Base-by-base conservation (phyloP, 108 stramenopile genomes). In the Chaetoceros tenuissimus region DNA sequence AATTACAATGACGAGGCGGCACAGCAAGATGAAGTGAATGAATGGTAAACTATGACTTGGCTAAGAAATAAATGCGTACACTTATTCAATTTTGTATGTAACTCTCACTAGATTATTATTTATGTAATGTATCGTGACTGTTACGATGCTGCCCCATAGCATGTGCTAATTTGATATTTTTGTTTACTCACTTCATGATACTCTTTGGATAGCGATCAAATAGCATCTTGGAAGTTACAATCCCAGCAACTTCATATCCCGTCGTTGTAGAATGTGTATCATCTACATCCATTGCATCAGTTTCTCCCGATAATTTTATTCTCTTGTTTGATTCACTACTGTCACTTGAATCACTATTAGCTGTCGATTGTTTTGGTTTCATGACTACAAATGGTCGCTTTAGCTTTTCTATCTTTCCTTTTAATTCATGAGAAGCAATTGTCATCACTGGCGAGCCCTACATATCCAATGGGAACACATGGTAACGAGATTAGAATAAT, bases 131-230 rank as follows among this genome's bases (percentile, higher is more conserved):
- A n/a, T n/a, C n/a, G n/a, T n/a, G n/a, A n/a, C n/a, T n/a, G n/a
- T n/a, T n/a, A n/a, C n/a, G n/a, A n/a, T n/a, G n/a, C n/a, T n/a
- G n/a, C n/a, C n/a, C n/a, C n/a, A n/a, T n/a, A n/a, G n/a, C n/a
- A n/a, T n/a, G n/a, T n/a, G n/a, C n/a, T n/a, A n/a, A n/a, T n/a
- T n/a, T n/a, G n/a, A n/a, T n/a, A n/a, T n/a, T n/a, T n/a, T n/a
- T n/a, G n/a, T 40, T 40, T 13, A 40, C 34, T 40, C 13, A 40
- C 34, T 40, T 40, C 83, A 85, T 80, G 55, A 88, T 88, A 21
- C 66, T 80, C 54, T 88, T 85, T 1, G 87, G 87, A 54, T 88
- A 88, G 24, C 67, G 66, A 59, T 79, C 66, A 64, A 88, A 85
- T 51, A 82, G 55, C 19, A 81, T 55, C 51, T 88, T 88, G 46